Evolutionary conservation across 768 basidiomycete genomes (phyloP), one percentile per base, ranked within the genome.

Genomic region (Rhodotorula sphaerocarpa): DNA sequence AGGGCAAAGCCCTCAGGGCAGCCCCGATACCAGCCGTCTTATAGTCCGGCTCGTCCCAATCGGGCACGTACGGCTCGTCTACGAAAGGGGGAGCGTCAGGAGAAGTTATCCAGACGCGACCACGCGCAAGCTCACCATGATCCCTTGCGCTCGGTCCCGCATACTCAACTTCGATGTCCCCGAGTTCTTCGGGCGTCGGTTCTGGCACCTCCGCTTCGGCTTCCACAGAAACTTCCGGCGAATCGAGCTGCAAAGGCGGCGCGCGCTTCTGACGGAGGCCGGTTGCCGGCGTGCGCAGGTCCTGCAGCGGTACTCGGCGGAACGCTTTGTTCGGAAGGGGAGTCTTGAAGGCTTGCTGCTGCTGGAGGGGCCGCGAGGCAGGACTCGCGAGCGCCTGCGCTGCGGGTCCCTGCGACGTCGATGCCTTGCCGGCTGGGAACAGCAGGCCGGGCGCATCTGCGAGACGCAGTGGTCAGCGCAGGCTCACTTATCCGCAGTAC

Each of bases 31-130:
- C 57, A 0, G 57, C 57, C 18, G 39, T 34, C 42, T 44, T 58
- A 48, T 51, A 58, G 50, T 58, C 50, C 0, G 41, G 57, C 31
- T 44, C 57, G 25, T 30, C 23, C 10, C 33, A n/a, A 30, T 58
- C 57, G 42, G 57, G 57, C 14, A 51, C 27, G 33, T 51, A 58
- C 3, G 57, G 57, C 31, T 58, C 57, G 48, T 58, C 57, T 58
- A 47, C 43, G 14, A 10, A 21, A 16, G 11, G 25, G 25, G 45
- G n/a, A 5, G 7, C 27, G n/a, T 14, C 7, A 1, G 6, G 7
- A 21, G 20, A 30, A 31, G 30, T n/a, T n/a, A n/a, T n/a, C n/a
- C n/a, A n/a, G 14, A 33, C 27, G 48, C 20, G 4, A 33, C 36
- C 36, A 41, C 9, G 16, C 0, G 23, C 14, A 3, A 18, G n/a